Evolutionary conservation across 2,329 filamentous ascomycete genomes (phyloP), one percentile per base, ranked within the genome.

Genomic region (Fusarium domesticum): DNA sequence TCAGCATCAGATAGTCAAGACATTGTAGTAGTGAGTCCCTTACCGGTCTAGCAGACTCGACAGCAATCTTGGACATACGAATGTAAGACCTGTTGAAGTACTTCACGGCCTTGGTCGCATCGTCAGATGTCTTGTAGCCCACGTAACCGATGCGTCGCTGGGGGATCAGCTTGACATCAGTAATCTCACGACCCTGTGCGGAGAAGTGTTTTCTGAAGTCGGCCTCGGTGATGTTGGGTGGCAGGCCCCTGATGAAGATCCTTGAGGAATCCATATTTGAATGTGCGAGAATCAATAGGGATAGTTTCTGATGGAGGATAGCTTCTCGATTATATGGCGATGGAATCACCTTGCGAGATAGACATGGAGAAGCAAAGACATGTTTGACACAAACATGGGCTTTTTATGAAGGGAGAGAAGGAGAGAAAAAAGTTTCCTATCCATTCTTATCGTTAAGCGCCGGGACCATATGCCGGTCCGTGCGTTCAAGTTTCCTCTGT

Each of bases 71-170:
- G 45, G 91, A 96, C 87, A 96, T 93, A 59, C 90, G 89, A 60
- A 98, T 89, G 70, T 90, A 98, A 52, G 91, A 85, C 65, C 82
- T 89, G 75, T 98, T 91, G 76, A 96, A 96, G 73, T 96, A 95
- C 68, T 88, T 91, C 65, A 95, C 87, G 35, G 93, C 92, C 62
- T 84, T 81, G 45, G 80, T 75, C 44, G 93, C 93, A 64, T 89
- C 85, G 50, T 92, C 82, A 12, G 86, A 74, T 39, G 81, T 87
- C 70, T 88, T 91, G 76, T 92, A 97, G 51, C 93, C 93, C 48
- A 98, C 83, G 76, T 96, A 98, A 58, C 91, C 93, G 68, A 98
- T 96, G 57, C 91, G 82, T 60, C 93, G 83, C 62, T 90, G 84
- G 6, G 89, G 81, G 63, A 97, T 88, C 64, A 96, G 80, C 77